Conservation (phyloP, 345 rosid genomes). For the Citrus glauca region DNA sequence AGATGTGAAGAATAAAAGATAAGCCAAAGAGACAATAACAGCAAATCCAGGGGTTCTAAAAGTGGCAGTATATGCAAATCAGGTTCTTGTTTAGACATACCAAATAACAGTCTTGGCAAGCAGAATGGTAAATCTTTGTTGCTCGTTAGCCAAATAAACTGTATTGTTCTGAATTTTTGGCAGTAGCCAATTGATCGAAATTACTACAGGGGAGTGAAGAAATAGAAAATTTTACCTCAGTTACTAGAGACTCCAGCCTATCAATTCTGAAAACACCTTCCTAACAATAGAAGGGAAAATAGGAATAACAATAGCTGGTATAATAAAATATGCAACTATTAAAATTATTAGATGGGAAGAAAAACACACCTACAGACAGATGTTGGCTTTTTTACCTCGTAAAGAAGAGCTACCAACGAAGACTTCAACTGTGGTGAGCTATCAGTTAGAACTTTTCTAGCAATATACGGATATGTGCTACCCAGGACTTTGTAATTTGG, state of each 20-base stretch:
- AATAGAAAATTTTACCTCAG: slow-evolving; percentile 57
- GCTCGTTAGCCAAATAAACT: background rate
- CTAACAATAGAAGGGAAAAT: slow-evolving; percentile 34
- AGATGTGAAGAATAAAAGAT: background rate
- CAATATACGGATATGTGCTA: slow-evolving; percentile 98
- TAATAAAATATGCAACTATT: background rate
- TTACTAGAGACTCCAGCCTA: slow-evolving; percentile 80
- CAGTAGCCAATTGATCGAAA: background rate
- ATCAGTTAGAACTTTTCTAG: slow-evolving; percentile 80
- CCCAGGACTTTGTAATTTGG: slow-evolving; percentile 94
- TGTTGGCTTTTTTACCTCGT: slow-evolving; percentile 47
- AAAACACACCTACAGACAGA: background rate
- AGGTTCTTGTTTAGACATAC: background rate
- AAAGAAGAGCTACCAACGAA: slow-evolving; percentile 72
- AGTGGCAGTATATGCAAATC: background rate
- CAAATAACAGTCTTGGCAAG: background rate
- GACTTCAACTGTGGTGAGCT: slow-evolving; percentile 80
- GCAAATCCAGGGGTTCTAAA: background rate
- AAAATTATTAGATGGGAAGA: background rate
- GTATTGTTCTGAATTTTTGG: background rate
- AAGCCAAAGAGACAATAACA: background rate
- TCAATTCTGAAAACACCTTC: slow-evolving; percentile 88
- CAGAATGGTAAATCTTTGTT: background rate
- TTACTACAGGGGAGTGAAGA: background rate
- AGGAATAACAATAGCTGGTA: background rate